Evolutionary conservation across 129 eudicot genomes (phyloP), one percentile per base, ranked within the genome.

Genomic region (Centrapalus pauciflorus): DNA sequence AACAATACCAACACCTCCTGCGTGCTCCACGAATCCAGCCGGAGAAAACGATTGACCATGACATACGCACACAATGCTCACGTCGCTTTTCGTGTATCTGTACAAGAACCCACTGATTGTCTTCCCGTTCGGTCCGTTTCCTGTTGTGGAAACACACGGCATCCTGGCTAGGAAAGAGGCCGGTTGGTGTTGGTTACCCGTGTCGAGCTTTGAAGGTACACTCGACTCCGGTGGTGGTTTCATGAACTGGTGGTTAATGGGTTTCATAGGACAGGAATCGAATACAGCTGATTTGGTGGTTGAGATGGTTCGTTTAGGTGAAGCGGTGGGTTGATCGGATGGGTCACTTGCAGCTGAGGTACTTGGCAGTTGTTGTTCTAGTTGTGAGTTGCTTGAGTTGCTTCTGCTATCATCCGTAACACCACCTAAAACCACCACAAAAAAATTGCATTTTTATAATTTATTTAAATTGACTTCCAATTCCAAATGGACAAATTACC

Each of bases 21-120:
- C 97, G 43, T 91, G 97, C 81, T 87, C 86, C 9, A 91, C 90
- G 4, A 91, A 91, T 61, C 64, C 86, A 2, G 90, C 95, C 3
- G 96, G 97, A 5, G 93, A 72, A 34, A 87, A 87, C 0, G 81
- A 80, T n/a, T 37, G 78, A 32, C 97, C 97, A 34, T 91, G 97
- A 58, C 97, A 91, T 37, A 82, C 90, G 17, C 97, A 91, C 5
- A 87, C 79, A 11, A 91, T 87, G 72, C 81, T 81, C 10, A 85
- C 96, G 55, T 90, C 95, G 11, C 62, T 55, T 37, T 79, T 79
- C 0, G 86, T 78, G 63, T 87, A 91, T 63, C 78, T 76, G 70
- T 85, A 79, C 84, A 91, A 69, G 41, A 91, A 85, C 54, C 97
- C 97, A 5, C 57, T 82, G 1, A 87, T 55, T 10, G 83, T 85